Evolutionary conservation across 2,329 filamentous ascomycete species (phyloP).

Genomic region (Graphiopsis chlorocephala): DNA sequence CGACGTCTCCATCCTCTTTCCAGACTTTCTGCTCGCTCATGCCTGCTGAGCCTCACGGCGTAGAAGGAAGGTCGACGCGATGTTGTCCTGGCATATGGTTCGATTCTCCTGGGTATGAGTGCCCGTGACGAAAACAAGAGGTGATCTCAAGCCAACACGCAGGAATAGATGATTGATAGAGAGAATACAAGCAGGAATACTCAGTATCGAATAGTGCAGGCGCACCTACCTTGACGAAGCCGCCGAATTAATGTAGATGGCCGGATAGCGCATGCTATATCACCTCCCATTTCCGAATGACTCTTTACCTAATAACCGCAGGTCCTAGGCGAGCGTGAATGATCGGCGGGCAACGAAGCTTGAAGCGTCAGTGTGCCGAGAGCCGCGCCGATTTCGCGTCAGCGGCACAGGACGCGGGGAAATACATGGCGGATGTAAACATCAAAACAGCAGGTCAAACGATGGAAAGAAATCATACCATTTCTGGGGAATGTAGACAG

Average conservation of each 20-base stretch:
- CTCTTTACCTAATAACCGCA: slow-evolving; percentile 16
- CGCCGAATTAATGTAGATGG: not conserved
- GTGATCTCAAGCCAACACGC: not conserved
- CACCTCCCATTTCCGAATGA: slow-evolving; percentile 3
- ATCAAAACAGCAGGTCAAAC: not conserved
- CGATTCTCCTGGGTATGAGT: not conserved
- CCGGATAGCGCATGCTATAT: not conserved
- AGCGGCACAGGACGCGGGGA: slow-evolving; percentile 5
- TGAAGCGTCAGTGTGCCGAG: slow-evolving; percentile 11
- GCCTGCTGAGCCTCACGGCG: not conserved
- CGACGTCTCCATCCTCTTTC: slow-evolving; percentile 48
- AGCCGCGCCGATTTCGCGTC: slow-evolving; percentile 1
- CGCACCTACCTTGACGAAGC: not conserved
- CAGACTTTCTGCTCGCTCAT: slow-evolving; percentile 41
- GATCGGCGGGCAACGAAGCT: not conserved
- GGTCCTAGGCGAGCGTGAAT: not conserved
- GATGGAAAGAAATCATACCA: not conserved
- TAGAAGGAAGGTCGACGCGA: not conserved
- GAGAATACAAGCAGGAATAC: not conserved
- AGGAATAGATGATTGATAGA: not conserved
- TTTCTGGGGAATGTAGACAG: not conserved
- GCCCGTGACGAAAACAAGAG: not conserved
- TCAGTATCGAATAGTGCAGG: not conserved
- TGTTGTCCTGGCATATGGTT: not conserved
- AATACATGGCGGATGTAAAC: not conserved